Evolutionary conservation across 139 green algal genomes (phyloP).

Genomic region (Coelastrella sp.): DNA sequence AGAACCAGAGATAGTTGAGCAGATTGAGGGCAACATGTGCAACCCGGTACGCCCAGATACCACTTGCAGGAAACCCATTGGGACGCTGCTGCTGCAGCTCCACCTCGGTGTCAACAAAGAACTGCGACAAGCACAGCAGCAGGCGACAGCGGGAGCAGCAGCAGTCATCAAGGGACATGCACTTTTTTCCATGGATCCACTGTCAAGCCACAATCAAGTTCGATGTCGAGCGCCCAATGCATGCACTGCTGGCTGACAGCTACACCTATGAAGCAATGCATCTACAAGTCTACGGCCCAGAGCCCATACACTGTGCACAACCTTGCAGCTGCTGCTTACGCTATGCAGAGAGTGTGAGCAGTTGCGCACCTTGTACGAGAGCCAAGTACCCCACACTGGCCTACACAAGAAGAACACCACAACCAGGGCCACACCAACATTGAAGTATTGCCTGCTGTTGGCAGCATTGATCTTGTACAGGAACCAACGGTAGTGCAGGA

Average conservation of each 20-base stretch:
- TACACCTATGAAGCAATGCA: too few species aligned
- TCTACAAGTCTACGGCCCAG: too few species aligned
- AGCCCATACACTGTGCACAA: too few species aligned
- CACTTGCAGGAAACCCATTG: conserved; percentile 40
- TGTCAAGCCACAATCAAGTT: too few species aligned
- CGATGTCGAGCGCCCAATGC: too few species aligned
- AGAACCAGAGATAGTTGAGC: conserved; percentile 67
- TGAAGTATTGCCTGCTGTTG: conserved; percentile 51
- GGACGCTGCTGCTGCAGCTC: conserved; percentile 18
- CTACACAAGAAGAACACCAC: conserved; percentile 54
- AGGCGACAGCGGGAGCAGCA: too few species aligned
- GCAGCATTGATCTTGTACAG: conserved; percentile 56
- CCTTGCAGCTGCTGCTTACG: too few species aligned
- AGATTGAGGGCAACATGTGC: conserved; percentile 56
- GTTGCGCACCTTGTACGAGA: conserved; percentile 27
- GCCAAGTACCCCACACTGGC: conserved; percentile 50
- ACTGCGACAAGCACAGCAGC: conserved; percentile 19
- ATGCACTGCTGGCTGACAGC: too few species aligned
- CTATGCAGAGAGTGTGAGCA: too few species aligned
- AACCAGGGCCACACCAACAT: conserved; percentile 62
- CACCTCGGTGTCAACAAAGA: conserved; percentile 39
- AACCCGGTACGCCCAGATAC: conserved; percentile 56
- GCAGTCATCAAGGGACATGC: too few species aligned
- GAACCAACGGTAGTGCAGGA: conserved; percentile 70
- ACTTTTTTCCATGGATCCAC: too few species aligned